phyloP scores from a whole-genome alignment of 495 filamentous ascomycete species.

The Aspergillus sclerotioniger region DNA sequence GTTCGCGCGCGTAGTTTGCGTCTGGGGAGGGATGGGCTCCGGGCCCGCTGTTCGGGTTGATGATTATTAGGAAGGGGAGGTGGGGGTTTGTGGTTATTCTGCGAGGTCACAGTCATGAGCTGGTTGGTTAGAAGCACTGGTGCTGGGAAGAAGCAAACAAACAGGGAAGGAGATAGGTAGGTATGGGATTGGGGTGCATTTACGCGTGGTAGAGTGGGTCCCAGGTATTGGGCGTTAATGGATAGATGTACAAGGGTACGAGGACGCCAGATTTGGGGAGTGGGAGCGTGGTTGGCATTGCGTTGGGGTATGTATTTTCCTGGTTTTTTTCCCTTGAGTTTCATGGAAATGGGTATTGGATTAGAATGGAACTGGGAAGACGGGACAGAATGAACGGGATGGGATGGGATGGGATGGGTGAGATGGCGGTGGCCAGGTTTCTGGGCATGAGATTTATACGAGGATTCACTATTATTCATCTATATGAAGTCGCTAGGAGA shows the following conservation, averaged over 20 bases:
- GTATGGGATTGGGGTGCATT: background rate
- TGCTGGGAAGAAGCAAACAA: background rate
- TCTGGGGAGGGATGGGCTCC: slow-evolving; percentile 14
- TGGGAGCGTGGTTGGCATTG: slow-evolving; percentile 7
- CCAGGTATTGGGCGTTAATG: slow-evolving; percentile 15
- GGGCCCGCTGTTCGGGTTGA: slow-evolving; percentile 23
- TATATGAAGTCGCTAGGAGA: background rate
- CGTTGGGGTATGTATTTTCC: too few relatives aligned
- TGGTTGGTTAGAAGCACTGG: too few relatives aligned
- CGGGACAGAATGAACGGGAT: background rate
- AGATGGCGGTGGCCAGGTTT: background rate
- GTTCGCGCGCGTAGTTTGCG: slow-evolving; percentile 15
- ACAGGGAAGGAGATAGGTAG: background rate
- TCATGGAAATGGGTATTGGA: too few relatives aligned
- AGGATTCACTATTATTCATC: background rate
- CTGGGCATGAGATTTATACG: background rate
- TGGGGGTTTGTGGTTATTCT: slow-evolving; percentile 15
- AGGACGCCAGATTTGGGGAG: slow-evolving; percentile 15
- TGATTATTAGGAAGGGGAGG: slow-evolving; percentile 18
- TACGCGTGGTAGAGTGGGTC: slow-evolving; percentile 22
- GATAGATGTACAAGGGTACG: slow-evolving; percentile 22
- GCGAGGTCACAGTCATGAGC: too few relatives aligned
- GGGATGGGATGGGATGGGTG: background rate
- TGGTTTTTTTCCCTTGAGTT: too few relatives aligned
- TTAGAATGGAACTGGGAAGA: background rate